Evolutionary conservation across 2,329 filamentous ascomycete species (phyloP).

Genomic region (Ophiostoma sp.): DNA sequence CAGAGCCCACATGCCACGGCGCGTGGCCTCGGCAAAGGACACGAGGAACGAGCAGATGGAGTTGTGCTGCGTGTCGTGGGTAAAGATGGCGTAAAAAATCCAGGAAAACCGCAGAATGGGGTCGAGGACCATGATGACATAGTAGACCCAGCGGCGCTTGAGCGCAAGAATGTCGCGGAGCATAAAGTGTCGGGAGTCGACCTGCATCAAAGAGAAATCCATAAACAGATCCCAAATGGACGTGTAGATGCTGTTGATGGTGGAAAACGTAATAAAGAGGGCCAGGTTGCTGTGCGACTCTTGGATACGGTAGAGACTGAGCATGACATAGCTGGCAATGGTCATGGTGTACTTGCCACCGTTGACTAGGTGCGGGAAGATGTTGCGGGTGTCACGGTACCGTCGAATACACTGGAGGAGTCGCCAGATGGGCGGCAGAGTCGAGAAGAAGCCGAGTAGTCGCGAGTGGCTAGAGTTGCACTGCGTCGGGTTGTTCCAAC

Average conservation of each 20-base stretch:
- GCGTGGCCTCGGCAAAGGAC: slow-evolving; percentile 73
- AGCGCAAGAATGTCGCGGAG: slow-evolving; percentile 79
- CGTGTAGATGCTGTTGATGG: slow-evolving; percentile 80
- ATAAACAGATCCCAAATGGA: slow-evolving; percentile 93
- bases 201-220: slow-evolving; percentile 91
- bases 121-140: slow-evolving; percentile 78
- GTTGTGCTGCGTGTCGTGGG: slow-evolving; percentile 76
- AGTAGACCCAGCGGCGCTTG: slow-evolving; percentile 80
- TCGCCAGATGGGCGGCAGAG: slow-evolving; percentile 86
- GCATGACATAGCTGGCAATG: slow-evolving; percentile 71
- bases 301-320: slow-evolving; percentile 82
- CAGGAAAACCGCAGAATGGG: slow-evolving; percentile 87
- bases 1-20: slow-evolving; percentile 86
- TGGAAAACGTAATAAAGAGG: slow-evolving; percentile 76
- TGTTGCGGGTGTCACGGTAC: slow-evolving; percentile 80
- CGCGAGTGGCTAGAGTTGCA: slow-evolving; percentile 88
- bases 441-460: slow-evolving; percentile 79
- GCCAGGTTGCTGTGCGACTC: slow-evolving; percentile 58
- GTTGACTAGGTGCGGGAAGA: slow-evolving; percentile 91
- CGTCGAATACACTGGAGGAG: slow-evolving; percentile 87
- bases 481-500: slow-evolving; percentile 69
- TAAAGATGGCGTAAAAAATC: slow-evolving; percentile 90
- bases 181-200: slow-evolving; percentile 64
- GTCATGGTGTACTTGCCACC: slow-evolving; percentile 87
- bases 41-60: slow-evolving; percentile 79